Conservation (phyloP, 2,329 filamentous ascomycete genomes). For the Ceratocystis destructans region DNA sequence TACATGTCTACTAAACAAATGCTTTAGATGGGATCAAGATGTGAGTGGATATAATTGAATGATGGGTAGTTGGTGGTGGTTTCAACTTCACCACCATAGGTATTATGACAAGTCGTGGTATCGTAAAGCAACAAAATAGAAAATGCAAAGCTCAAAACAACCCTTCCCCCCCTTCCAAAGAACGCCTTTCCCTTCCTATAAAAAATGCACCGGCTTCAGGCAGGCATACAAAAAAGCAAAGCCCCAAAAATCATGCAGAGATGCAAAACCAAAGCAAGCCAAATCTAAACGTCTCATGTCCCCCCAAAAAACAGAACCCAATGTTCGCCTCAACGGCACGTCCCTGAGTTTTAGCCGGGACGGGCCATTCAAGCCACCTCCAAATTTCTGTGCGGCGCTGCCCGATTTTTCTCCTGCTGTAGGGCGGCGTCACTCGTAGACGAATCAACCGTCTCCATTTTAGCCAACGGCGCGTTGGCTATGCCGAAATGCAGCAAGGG, state of each 20-base stretch:
- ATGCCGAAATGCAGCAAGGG: constrained; percentile 1
- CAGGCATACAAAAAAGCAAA: neutral
- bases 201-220: neutral
- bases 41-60: neutral
- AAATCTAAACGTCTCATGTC: neutral
- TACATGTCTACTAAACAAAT: too few relatives aligned
- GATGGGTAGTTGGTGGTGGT: neutral
- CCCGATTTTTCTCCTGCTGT: neutral
- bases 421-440: neutral
- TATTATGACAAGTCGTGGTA: constrained; percentile 10
- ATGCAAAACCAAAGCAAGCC: neutral
- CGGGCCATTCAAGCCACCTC: neutral
- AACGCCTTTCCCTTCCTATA: constrained; percentile 5
- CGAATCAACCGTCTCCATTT: constrained; percentile 8
- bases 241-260: neutral
- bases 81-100: neutral
- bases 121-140: constrained; percentile 13
- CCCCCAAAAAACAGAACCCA: neutral
- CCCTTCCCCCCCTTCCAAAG: neutral
- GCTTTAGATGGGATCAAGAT: neutral
- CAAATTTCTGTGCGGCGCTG: neutral
- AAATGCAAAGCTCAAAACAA: neutral
- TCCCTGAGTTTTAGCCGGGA: neutral
- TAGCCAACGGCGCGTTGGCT: neutral
- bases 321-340: neutral